Evolutionary conservation across 108 stramenopile genomes (phyloP).

Genomic region (Conticribra weissflogii): DNA sequence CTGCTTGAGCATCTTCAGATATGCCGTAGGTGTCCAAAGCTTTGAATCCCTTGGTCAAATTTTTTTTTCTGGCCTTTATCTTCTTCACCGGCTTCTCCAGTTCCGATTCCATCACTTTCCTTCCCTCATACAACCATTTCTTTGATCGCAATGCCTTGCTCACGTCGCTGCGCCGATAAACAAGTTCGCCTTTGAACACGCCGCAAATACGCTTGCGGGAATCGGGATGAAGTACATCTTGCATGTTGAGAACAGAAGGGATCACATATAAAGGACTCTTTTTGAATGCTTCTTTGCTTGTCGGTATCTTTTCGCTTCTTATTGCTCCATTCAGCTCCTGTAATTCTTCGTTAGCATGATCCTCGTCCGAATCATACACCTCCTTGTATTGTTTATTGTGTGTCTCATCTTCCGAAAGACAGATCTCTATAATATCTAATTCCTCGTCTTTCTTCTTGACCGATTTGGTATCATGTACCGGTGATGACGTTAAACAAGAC

Average conservation of each 20-base stretch:
- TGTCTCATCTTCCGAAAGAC: conserved; percentile 38
- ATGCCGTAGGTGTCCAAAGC: conserved; percentile 73
- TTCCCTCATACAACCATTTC: conserved; percentile 82
- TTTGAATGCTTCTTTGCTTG: conserved; percentile 78
- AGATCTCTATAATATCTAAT: conserved; percentile 54
- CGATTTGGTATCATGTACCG: conserved; percentile 29
- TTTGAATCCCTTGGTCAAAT: conserved; percentile 54
- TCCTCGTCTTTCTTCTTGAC: conserved; percentile 18
- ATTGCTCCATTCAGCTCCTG: conserved; percentile 44
- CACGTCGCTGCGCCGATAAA: conserved; percentile 75
- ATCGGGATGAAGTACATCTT: conserved; percentile 80
- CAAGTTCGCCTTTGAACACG: conserved; percentile 87
- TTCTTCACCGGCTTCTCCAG: conserved; percentile 61
- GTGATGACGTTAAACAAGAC: conserved; percentile 14
- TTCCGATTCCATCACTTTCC: conserved; percentile 73
- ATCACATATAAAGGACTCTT: conserved; percentile 75
- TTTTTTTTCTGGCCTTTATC: conserved; percentile 72
- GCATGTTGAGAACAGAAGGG: conserved; percentile 62
- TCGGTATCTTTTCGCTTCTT: conserved; percentile 75
- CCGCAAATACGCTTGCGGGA: conserved; percentile 74
- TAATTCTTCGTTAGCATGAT: conserved; percentile 57
- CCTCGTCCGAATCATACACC: conserved; percentile 19
- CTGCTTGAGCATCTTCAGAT: conserved; percentile 30
- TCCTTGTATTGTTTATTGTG: conserved; percentile 11
- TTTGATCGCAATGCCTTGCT: conserved; percentile 65